A percentile compares a stretch with the other conserved stretches of the same genome.
These are phyloP conservation scores for Mucor circinelloides DNA, from an alignment of 371 early-diverging fungal genomes.

Conservation along the genomic window DNA sequence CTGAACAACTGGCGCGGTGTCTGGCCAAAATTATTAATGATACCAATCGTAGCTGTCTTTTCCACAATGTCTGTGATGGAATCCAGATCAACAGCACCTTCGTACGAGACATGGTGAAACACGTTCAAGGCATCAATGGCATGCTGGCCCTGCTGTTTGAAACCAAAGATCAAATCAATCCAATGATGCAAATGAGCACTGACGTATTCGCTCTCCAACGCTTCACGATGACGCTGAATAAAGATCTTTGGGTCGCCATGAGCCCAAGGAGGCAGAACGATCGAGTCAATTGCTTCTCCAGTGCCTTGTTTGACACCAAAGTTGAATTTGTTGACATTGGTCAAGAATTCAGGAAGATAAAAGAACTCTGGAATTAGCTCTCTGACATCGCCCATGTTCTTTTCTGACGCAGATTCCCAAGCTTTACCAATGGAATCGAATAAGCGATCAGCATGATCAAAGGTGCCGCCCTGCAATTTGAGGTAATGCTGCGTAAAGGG, in stretches of 20 bases:
- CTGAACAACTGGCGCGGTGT: conserved; percentile 87
- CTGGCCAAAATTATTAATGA: conserved; percentile 96
- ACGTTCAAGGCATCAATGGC: conserved; percentile 88
- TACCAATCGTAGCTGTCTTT: conserved; percentile 88
- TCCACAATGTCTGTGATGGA: conserved; percentile 87
- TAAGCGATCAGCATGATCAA: conserved; percentile 83
- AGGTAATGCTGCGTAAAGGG: conserved; percentile 84
- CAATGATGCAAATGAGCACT: conserved; percentile 83
- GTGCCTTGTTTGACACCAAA: conserved; percentile 76
- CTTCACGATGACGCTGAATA: conserved; percentile 86
- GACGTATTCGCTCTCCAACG: conserved; percentile 91
- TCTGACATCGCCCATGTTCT: conserved; percentile 83
- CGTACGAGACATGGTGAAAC: conserved; percentile 90
- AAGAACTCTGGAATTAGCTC: conserved; percentile 92
- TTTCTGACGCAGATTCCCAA: conserved; percentile 70
- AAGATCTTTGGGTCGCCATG: conserved; percentile 84
- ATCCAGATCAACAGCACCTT: conserved; percentile 90
- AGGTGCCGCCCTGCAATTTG: conserved; percentile 83
- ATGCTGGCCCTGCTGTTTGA: conserved; percentile 82
- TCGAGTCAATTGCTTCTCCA: conserved; percentile 76
- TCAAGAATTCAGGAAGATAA: conserved; percentile 85
- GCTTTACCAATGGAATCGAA: conserved; percentile 70
- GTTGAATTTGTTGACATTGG: conserved; percentile 84
- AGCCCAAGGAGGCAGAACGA: conserved; percentile 87
- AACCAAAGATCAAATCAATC: conserved; percentile 92